Base-by-base conservation (phyloP, 148 eudicot genomes). In the Arbutus unedo region DNA sequence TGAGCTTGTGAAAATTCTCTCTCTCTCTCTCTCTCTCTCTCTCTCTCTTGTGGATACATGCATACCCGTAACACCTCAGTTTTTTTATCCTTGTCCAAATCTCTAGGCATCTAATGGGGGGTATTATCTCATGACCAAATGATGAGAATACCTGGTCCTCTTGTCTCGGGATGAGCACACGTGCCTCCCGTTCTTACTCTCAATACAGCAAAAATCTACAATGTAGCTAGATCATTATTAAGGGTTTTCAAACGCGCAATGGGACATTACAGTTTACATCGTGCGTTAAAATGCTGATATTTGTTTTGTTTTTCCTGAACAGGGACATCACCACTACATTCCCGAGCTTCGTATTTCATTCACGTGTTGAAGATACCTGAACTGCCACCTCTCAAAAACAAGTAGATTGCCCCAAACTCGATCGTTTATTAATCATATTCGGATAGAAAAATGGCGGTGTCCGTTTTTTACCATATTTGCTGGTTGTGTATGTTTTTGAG, bases 301-400 rank as follows among this genome's bases (percentile, higher is more conserved):
- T n/a, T 56, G 2, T 45, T 45, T 59, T 66, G 45, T 23, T 49
- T 81, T 79, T 74, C 62, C 47, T 78, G 71, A 68, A 59, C 93
- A 95, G 97, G 92, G 98, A 95, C 87, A 93, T 95, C 51, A 95
- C 98, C 6, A 92, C 93, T 49, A 92, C 97, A 55, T 95, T 95
- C 85, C 98, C 98, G 11, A 95, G 98, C 93, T 95, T 95, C 84
- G 95, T 95, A 70, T 95, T 95, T 84, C 88, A 92, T 84, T 93
- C 98, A 0, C 90, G 90, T 85, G 98, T 95, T 45, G 92, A 90
- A 41, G 98, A 95, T 81, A 91, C 94, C 84, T 95, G 86, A 91
- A 31, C 38, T 0, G 38, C 38, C 0, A 31, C 38, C 38, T 31
- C 38, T 31, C 0, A 31, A 31, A 31, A 31, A 31, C 38, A 31